phyloP scores from a whole-genome alignment of 2,329 filamentous ascomycete species.

The Paraconiothyrium brasiliense region DNA sequence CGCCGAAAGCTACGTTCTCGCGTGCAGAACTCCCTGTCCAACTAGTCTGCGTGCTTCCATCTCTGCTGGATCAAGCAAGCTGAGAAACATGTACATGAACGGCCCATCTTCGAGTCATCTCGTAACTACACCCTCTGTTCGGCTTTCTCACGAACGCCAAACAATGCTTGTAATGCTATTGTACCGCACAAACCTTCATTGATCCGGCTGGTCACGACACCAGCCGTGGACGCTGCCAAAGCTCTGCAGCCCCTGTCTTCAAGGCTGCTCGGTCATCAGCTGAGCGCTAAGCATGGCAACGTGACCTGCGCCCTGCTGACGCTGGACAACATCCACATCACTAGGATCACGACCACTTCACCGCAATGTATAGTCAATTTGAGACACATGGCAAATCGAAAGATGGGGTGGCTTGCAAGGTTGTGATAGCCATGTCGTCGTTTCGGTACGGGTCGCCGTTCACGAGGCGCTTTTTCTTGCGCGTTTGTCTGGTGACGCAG shows the following conservation, averaged over 20 bases:
- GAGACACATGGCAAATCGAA: neutral
- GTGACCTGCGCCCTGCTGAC: constrained; percentile 14
- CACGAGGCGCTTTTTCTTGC: constrained; percentile 9
- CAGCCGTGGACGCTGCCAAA: neutral
- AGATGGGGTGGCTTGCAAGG: constrained; percentile 2
- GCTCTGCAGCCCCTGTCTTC: neutral
- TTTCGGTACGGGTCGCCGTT: too few species aligned
- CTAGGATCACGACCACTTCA: neutral
- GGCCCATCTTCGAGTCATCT: neutral
- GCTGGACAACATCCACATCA: neutral
- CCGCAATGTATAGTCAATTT: neutral
- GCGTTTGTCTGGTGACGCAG: constrained; percentile 5
- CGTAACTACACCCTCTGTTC: too few species aligned
- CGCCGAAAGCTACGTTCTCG: neutral
- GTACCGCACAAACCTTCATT: neutral
- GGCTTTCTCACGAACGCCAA: neutral
- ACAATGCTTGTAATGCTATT: neutral
- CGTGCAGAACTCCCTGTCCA: too few species aligned
- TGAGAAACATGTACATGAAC: too few species aligned
- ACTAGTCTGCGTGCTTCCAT: too few species aligned
- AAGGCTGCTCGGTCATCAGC: neutral
- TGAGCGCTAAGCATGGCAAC: constrained; percentile 9
- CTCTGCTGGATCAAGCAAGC: too few species aligned
- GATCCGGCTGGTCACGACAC: too few species aligned
- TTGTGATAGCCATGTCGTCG: neutral